Evolutionary conservation across 225 moss, liverwort and hornwort genomes (phyloP).

Genomic region (Polytrichum formosum): DNA sequence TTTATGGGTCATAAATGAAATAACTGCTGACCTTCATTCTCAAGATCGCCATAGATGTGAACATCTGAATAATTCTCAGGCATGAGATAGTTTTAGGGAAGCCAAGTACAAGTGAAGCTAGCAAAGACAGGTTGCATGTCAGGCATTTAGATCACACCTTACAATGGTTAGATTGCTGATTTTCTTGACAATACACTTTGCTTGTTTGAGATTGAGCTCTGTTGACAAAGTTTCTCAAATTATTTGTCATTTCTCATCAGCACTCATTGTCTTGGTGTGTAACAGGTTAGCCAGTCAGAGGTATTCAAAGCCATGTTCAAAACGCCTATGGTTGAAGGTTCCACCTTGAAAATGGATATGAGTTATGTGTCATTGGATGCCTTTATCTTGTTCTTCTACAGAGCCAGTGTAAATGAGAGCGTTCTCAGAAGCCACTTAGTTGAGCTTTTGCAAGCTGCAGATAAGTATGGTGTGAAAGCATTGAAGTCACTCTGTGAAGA

Average conservation of each 20-base stretch:
- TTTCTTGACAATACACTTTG: no score
- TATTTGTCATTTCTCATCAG: background rate
- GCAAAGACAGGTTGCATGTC: no score
- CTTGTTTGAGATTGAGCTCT: no score
- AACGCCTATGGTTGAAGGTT: constrained; percentile 41
- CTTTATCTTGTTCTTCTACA: constrained; percentile 57
- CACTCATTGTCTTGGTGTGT: constrained; percentile 15
- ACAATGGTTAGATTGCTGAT: no score
- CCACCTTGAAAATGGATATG: constrained; percentile 44
- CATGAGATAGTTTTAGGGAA: no score
- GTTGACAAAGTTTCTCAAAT: no score
- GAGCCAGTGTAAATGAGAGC: constrained; percentile 43
- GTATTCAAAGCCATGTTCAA: constrained; percentile 63
- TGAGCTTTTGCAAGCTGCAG: constrained; percentile 64
- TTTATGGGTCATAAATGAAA: no score
- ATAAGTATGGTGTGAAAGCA: constrained; percentile 56
- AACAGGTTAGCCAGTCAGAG: constrained; percentile 58
- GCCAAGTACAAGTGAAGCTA: no score
- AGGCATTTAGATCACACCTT: no score
- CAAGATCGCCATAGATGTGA: no score
- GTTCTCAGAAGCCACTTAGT: constrained; percentile 55
- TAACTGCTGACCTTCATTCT: no score
- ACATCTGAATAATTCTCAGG: no score
- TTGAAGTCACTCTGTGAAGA: constrained; percentile 59
- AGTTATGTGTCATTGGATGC: constrained; percentile 50